These are phyloP conservation scores for Penicillium sp. DNA, from an alignment of 2,329 filamentous ascomycete genomes.

Conservation along the genomic window DNA sequence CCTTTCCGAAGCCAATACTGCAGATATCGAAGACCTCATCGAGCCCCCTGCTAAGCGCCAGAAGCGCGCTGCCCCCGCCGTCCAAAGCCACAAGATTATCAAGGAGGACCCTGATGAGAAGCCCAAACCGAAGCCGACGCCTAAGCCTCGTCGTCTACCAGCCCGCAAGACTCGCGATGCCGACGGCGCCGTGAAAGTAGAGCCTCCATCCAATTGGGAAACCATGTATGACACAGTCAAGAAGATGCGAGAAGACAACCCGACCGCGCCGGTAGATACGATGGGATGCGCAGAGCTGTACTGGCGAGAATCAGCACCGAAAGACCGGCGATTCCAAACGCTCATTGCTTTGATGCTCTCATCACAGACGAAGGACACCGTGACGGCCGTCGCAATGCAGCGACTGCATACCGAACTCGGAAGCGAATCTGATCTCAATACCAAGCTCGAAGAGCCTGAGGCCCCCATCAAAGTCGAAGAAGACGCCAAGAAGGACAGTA, in stretches of 20 bases:
- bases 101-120: constrained; percentile 29
- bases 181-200: constrained; percentile 37
- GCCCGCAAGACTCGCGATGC: constrained; percentile 43
- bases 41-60: constrained; percentile 49
- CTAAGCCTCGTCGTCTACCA: constrained; percentile 42
- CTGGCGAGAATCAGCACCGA: constrained; percentile 44
- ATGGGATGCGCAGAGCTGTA: constrained; percentile 77
- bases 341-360: constrained; percentile 87
- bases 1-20: constrained; percentile 37
- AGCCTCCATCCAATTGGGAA: constrained; percentile 80
- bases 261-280: constrained; percentile 83
- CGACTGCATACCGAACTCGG: constrained; percentile 73
- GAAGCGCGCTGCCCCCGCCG: constrained; percentile 41
- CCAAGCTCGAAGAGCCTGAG: constrained; percentile 3
- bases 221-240: constrained; percentile 75
- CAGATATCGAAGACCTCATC: constrained; percentile 61
- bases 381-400: constrained; percentile 80
- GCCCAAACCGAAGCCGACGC: constrained; percentile 17
- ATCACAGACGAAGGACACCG: constrained; percentile 90
- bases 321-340: constrained; percentile 77
- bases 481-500: constrained; percentile 38
- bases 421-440: constrained; percentile 18
- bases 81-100: constrained; percentile 19
- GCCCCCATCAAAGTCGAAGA: constrained; percentile 29
- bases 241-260: constrained; percentile 71